Percentiles rank a stretch among this genome's conserved stretches.
phyloP scores from a whole-genome alignment of 2,329 filamentous ascomycete species.

The Fusarium sp. region DNA sequence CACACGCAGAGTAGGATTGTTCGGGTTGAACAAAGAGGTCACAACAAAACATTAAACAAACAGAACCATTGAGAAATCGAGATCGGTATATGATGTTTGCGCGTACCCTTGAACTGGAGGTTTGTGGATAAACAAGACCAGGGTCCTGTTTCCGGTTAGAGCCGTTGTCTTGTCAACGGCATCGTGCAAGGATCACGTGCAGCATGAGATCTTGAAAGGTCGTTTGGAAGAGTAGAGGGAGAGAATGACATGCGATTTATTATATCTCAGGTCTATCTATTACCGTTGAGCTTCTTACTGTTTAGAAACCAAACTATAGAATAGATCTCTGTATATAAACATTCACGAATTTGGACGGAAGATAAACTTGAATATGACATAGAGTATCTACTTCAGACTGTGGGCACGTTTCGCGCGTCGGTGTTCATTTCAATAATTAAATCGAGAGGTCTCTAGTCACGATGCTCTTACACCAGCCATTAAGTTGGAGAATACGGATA shows the following conservation, averaged over 20 bases:
- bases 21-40: slow-evolving; percentile 35
- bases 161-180: slow-evolving; percentile 54
- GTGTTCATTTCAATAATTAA: too few relatives aligned
- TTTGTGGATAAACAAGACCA: slow-evolving; percentile 49
- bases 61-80: slow-evolving; percentile 39
- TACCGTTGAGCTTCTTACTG: too few relatives aligned
- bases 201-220: slow-evolving; percentile 1
- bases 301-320: too few relatives aligned
- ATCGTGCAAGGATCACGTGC: slow-evolving; percentile 28
- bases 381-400: too few relatives aligned
- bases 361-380: too few relatives aligned
- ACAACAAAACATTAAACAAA: slow-evolving; percentile 42
- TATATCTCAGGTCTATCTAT: too few relatives aligned
- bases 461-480: too few relatives aligned
- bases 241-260: too few relatives aligned
- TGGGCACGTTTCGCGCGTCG: too few relatives aligned
- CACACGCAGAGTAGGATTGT: slow-evolving; percentile 27
- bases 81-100: slow-evolving; percentile 40
- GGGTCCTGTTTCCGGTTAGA: slow-evolving; percentile 41
- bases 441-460: too few relatives aligned
- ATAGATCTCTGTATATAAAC: too few relatives aligned
- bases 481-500: background rate
- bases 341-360: too few relatives aligned
- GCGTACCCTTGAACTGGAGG: slow-evolving; percentile 42
- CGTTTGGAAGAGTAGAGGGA: background rate